Evolutionary conservation across 768 basidiomycete species (phyloP).

Genomic region (Russula sp.): DNA sequence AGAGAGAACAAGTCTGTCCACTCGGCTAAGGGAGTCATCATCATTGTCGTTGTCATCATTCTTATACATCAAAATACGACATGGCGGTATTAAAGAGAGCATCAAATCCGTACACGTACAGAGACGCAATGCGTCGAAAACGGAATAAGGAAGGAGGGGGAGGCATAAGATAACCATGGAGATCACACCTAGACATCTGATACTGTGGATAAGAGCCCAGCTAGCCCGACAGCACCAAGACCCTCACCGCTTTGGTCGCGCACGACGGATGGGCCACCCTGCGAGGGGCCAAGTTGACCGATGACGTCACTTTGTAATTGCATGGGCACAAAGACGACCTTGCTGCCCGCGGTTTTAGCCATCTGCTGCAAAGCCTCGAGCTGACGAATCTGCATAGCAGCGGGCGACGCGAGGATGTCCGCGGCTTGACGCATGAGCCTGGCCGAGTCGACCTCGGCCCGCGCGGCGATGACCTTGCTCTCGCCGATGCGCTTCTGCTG

Average conservation of each 20-base stretch:
- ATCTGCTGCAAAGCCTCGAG: constrained; percentile 93
- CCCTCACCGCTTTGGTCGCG: constrained; percentile 35
- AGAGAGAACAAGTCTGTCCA: background rate
- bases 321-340: constrained; percentile 94
- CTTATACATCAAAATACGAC: background rate
- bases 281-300: constrained; percentile 36
- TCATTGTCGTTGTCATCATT: background rate
- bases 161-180: background rate
- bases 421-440: constrained; percentile 96
- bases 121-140: too few species aligned
- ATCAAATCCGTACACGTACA: background rate
- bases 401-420: constrained; percentile 88
- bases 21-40: background rate
- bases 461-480: constrained; percentile 91
- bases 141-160: background rate
- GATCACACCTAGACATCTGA: constrained; percentile 33
- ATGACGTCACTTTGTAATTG: constrained; percentile 71
- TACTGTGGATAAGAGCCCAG: constrained; percentile 47
- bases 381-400: constrained; percentile 97
- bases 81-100: background rate
- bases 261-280: constrained; percentile 24
- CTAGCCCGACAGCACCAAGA: constrained; percentile 39
- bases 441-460: constrained; percentile 92
- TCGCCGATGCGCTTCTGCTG: constrained; percentile 98
- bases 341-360: constrained; percentile 82